Percentiles rank a stretch among this genome's conserved stretches.
phyloP scores from a whole-genome alignment of 2,329 filamentous ascomycete genomes.

The Myotisia sp. region DNA sequence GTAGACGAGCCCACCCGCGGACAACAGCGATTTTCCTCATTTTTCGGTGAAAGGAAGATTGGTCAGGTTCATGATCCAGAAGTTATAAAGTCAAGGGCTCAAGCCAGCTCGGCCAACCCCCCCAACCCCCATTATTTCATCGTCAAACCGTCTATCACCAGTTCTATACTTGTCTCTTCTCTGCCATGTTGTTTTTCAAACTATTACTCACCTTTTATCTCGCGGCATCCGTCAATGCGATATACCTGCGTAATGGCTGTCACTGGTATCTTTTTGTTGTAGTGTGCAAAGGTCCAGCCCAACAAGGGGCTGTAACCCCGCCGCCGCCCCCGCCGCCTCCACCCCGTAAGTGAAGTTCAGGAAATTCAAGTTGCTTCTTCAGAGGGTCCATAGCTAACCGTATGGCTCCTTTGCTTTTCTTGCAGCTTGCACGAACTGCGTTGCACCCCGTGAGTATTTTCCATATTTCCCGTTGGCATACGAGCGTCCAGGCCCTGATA shows the following conservation, averaged over 20 bases:
- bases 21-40: too few relatives aligned
- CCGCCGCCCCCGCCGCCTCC: constrained; percentile 1
- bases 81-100: too few relatives aligned
- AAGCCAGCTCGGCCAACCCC: too few relatives aligned
- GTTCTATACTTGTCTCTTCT: too few relatives aligned
- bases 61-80: too few relatives aligned
- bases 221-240: not conserved
- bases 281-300: constrained; percentile 2
- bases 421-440: not conserved
- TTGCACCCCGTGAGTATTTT: constrained; percentile 1
- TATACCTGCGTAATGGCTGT: constrained; percentile 1
- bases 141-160: too few relatives aligned
- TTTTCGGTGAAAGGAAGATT: too few relatives aligned
- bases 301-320: not conserved
- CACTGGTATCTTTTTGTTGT: constrained; percentile 3
- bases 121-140: too few relatives aligned
- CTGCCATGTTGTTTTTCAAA: constrained; percentile 3
- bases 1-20: too few relatives aligned
- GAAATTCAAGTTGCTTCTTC: not conserved
- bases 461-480: not conserved
- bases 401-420: not conserved
- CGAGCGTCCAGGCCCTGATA: not conserved
- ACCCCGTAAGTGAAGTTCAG: not conserved
- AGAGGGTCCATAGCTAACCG: not conserved
- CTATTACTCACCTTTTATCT: not conserved